These are phyloP conservation scores for Diophrys sp. DNA, from an alignment of 73 alveolate genomes.

Conservation along the genomic window DNA sequence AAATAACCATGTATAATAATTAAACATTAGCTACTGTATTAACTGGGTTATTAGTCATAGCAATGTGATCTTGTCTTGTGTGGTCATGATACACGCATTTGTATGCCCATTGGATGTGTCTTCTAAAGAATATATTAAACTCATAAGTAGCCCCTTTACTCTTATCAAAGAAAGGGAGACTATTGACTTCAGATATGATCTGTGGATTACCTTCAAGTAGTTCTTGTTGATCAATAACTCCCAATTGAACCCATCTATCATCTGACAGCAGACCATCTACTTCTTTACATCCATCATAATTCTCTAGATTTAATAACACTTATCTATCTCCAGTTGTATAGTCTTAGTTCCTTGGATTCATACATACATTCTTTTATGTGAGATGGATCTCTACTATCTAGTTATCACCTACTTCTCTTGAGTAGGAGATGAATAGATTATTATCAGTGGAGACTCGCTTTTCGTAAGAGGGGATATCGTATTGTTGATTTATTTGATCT, in stretches of 20 bases:
- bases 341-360: not conserved
- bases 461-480: not conserved
- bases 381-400: not conserved
- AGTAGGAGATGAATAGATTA: not conserved
- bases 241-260: conserved; percentile 10
- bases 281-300: not conserved
- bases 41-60: conserved; percentile 11
- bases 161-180: not conserved
- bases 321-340: not conserved
- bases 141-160: not conserved
- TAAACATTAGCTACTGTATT: conserved; percentile 17
- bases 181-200: not conserved
- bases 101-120: conserved; percentile 13
- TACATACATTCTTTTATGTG: not conserved
- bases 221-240: not conserved
- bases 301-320: not conserved
- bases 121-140: not conserved
- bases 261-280: not conserved
- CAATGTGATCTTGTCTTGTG: not conserved
- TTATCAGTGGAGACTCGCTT: not conserved
- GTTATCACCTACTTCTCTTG: not conserved
- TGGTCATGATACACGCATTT: conserved; percentile 1
- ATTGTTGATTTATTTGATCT: not conserved
- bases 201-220: conserved; percentile 4
- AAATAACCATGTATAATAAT: conserved; percentile 17